Percentiles rank a stretch among this genome's conserved stretches.
phyloP scores from a whole-genome alignment of 2,329 filamentous ascomycete species.

The Beauveria asiatica region DNA sequence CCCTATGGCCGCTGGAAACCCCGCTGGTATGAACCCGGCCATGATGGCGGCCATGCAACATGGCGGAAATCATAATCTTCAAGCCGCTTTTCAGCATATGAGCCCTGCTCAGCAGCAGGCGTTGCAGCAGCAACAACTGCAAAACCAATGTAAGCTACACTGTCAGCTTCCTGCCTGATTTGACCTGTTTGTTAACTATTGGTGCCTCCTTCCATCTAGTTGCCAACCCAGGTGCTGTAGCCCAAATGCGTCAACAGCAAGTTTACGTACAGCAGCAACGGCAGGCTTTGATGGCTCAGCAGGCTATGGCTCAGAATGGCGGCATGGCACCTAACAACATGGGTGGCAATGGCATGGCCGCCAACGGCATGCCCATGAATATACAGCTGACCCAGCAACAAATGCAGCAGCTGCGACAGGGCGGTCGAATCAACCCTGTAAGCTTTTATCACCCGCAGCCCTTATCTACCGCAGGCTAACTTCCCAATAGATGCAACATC shows the following conservation, averaged over 20 bases:
- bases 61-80: slow-evolving; percentile 54
- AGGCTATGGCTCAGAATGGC: slow-evolving; percentile 39
- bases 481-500: slow-evolving; percentile 14
- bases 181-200: background rate
- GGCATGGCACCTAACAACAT: slow-evolving; percentile 32
- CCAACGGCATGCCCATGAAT: slow-evolving; percentile 43
- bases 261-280: slow-evolving; percentile 49
- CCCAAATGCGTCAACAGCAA: slow-evolving; percentile 44
- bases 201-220: slow-evolving; percentile 16
- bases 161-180: slow-evolving; percentile 1
- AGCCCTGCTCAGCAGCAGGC: slow-evolving; percentile 52
- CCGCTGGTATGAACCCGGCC: slow-evolving; percentile 62
- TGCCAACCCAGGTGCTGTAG: slow-evolving; percentile 29
- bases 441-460: slow-evolving; percentile 15
- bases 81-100: slow-evolving; percentile 60
- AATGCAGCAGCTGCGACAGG: slow-evolving; percentile 40
- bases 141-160: slow-evolving; percentile 25
- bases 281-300: slow-evolving; percentile 46
- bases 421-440: slow-evolving; percentile 33
- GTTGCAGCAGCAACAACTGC: slow-evolving; percentile 39
- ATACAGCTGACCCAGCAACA: slow-evolving; percentile 42
- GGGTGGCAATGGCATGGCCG: slow-evolving; percentile 23
- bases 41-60: slow-evolving; percentile 74
- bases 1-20: slow-evolving; percentile 65
- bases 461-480: background rate